phyloP scores from a whole-genome alignment of 2,329 filamentous ascomycete species.

The Grosmannia huntii region DNA sequence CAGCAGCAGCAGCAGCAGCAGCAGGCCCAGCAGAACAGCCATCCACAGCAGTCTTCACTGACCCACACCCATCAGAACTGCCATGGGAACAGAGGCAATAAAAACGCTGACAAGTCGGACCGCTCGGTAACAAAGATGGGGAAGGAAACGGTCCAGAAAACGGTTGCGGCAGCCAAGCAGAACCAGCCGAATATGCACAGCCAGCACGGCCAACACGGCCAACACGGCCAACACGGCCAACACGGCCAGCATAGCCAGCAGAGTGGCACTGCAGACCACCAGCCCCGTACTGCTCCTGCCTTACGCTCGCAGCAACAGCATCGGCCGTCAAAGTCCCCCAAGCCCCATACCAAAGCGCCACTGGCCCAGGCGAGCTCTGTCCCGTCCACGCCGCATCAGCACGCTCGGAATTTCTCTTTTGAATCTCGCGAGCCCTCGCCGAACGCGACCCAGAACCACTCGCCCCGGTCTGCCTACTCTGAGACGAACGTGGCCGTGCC shows the following conservation, averaged over 20 bases:
- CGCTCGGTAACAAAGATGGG: conserved; percentile 45
- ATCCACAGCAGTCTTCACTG: conserved; percentile 3
- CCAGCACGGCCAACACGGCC: conserved; percentile 12
- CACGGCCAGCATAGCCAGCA: not conserved
- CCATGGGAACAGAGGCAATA: conserved; percentile 52
- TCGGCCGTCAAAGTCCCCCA: conserved; percentile 15
- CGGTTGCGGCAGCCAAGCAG: conserved; percentile 25
- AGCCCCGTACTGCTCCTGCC: not conserved
- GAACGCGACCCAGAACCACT: conserved; percentile 62
- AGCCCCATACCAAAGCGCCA: conserved; percentile 15
- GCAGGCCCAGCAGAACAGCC: not conserved
- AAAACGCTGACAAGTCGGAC: conserved; percentile 45
- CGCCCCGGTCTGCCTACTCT: conserved; percentile 79
- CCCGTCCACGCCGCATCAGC: conserved; percentile 85
- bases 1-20: conserved; percentile 29
- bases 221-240: not conserved
- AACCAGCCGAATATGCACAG: conserved; percentile 7
- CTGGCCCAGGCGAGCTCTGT: conserved; percentile 68
- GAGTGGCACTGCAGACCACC: conserved; percentile 4
- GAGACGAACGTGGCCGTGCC: conserved; percentile 69
- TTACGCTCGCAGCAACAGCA: conserved; percentile 16
- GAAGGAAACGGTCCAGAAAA: conserved; percentile 39
- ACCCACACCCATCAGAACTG: conserved; percentile 25
- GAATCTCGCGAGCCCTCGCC: conserved; percentile 72
- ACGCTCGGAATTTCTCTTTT: conserved; percentile 69